Evolutionary conservation across 805 yeast species (phyloP), one percentile per base, ranked within the genome.

Genomic region (Sugiyamaella valdiviana): DNA sequence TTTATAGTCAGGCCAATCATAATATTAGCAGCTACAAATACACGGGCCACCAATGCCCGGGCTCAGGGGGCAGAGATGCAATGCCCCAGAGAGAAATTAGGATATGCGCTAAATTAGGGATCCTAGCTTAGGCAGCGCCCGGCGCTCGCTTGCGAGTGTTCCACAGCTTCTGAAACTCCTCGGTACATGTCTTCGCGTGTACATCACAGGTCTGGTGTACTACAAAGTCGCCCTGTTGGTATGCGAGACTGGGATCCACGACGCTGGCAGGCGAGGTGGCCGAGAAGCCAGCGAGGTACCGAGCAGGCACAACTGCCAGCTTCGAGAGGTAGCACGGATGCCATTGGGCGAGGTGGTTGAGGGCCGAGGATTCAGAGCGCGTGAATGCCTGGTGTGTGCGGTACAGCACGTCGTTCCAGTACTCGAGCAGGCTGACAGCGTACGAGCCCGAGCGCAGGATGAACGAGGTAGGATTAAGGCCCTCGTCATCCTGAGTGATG

Each of bases 291-390:
- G 63, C 77, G 38, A 83, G 73, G 7, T 76, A 66, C 59, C 80
- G 76, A 39, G 80, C 74, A 10, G 88, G 85, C 1, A 93, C 77
- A 14, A 91, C 64, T 0, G 88, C 83, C 2, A 93, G 73, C 59
- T 80, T 83, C 47, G 84, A 75, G 56, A 93, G 72, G 22, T 85
- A 68, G 23, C 77, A 79, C 10, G 96, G 95, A 63, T 91, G 99
- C 99, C 98, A 93, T 66, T 88, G 97, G 57, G 89, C 71, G 40
- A 89, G 72, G 63, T 93, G 98, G n/a, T 86, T 77, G 39, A 91
- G 62, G 0, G 93, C 90, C 5, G 67, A 60, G 39, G 54, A 53
- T 26, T 68, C 83, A 46, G 76, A 76, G 22, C 49, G 51, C 19
- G 24, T 48, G 66, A 85, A 85, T 49, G 75, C 75, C 39, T 59